Conservation (phyloP, 2,329 filamentous ascomycete species). For the Penicillium digitatum region DNA sequence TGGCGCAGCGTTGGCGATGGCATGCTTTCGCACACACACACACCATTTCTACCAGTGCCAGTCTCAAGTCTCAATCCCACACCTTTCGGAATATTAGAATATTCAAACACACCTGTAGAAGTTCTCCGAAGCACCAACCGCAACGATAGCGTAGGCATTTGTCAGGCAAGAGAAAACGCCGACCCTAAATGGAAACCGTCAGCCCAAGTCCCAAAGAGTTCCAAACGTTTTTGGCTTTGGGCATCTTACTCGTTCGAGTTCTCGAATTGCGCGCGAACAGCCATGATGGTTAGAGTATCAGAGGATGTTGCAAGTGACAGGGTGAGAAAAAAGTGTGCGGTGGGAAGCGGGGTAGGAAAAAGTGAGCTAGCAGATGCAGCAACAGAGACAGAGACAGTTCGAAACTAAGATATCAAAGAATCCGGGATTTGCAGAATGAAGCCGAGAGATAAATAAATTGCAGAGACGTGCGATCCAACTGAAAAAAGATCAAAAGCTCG, state of each 20-base stretch:
- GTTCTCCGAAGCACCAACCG: constrained; percentile 93
- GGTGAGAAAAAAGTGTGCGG: constrained; percentile 2
- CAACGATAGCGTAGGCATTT: constrained; percentile 93
- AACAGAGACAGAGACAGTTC: not conserved
- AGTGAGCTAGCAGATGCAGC: constrained; percentile 3
- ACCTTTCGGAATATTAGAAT: not conserved
- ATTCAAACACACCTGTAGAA: constrained; percentile 71
- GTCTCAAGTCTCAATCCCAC: not conserved
- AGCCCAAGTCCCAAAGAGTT: not conserved
- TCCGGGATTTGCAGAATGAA: constrained; percentile 1
- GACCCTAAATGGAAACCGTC: constrained; percentile 58
- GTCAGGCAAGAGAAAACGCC: constrained; percentile 96
- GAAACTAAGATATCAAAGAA: not conserved
- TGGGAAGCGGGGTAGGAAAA: constrained; percentile 9
- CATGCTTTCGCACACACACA: not conserved
- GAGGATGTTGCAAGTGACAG: not conserved
- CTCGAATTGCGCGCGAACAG: constrained; percentile 49
- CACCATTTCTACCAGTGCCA: not conserved
- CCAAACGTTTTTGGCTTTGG: too few relatives aligned
- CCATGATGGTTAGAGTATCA: constrained; percentile 34
- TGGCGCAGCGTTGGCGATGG: not conserved
- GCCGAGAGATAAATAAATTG: constrained; percentile 10
- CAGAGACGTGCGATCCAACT: constrained; percentile 11
- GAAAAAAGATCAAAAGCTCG: constrained; percentile 25
- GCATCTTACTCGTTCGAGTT: constrained; percentile 48